A percentile compares a stretch with the other conserved stretches of the same genome.
Evolutionary conservation across 2,329 filamentous ascomycete species (phyloP).

Genomic region (Verticillium zaregamsianum): DNA sequence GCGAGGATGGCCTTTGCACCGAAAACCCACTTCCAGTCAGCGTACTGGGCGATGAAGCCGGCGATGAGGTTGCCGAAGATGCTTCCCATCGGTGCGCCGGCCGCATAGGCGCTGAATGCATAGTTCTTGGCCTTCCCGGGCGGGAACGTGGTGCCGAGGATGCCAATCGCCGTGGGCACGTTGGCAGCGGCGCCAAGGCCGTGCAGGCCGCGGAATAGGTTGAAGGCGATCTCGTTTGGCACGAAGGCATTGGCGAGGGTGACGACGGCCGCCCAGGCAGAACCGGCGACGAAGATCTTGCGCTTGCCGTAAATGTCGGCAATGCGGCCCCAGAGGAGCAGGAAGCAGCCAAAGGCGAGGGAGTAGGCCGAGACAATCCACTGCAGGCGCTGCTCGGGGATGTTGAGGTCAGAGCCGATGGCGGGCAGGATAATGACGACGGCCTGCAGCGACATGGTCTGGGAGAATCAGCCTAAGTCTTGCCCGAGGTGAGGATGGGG

Average conservation of each 20-base stretch:
- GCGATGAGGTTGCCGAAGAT: slow-evolving; percentile 62
- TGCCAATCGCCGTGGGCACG: slow-evolving; percentile 67
- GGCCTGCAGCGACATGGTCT: slow-evolving; percentile 55
- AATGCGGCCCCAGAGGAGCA: slow-evolving; percentile 63
- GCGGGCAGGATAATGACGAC: slow-evolving; percentile 60
- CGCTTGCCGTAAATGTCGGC: slow-evolving; percentile 65
- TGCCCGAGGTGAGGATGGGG: neutral
- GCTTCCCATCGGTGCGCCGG: slow-evolving; percentile 60
- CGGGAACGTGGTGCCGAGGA: slow-evolving; percentile 62
- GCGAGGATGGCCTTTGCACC: slow-evolving; percentile 59
- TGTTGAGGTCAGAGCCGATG: slow-evolving; percentile 51
- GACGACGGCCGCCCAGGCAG: slow-evolving; percentile 56
- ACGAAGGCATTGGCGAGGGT: slow-evolving; percentile 60
- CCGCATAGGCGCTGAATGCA: slow-evolving; percentile 61
- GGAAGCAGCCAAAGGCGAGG: slow-evolving; percentile 63
- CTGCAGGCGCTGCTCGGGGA: slow-evolving; percentile 56
- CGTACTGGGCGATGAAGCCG: slow-evolving; percentile 59
- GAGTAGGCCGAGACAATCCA: slow-evolving; percentile 66
- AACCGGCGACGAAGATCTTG: slow-evolving; percentile 60
- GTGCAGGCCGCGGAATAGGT: slow-evolving; percentile 62
- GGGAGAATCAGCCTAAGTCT: slow-evolving; percentile 6
- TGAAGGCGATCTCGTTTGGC: slow-evolving; percentile 63
- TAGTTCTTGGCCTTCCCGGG: slow-evolving; percentile 68
- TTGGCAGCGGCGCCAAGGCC: slow-evolving; percentile 66
- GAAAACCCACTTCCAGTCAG: slow-evolving; percentile 65